Percentiles rank a stretch among this genome's conserved stretches.
Evolutionary conservation across 441 rosid genomes (phyloP).

Genomic region (Kokia cookei): DNA sequence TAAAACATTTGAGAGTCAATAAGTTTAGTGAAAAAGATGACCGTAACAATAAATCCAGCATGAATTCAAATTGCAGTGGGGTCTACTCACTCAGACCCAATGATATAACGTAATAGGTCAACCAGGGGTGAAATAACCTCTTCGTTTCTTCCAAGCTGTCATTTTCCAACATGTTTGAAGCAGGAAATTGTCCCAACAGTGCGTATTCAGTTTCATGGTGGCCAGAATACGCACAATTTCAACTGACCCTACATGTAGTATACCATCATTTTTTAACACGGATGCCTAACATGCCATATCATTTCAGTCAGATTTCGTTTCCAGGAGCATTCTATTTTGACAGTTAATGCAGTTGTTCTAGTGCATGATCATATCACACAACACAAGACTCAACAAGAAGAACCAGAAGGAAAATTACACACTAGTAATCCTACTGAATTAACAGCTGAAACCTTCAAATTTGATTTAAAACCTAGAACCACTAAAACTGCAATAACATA

Average conservation of each 20-base stretch:
- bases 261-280: background rate
- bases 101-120: slow-evolving; percentile 14
- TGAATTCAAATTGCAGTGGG: slow-evolving; percentile 3
- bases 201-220: slow-evolving; percentile 17
- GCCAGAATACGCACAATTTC: slow-evolving; percentile 6
- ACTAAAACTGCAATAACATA: background rate
- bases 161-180: slow-evolving; percentile 15
- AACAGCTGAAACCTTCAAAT: background rate
- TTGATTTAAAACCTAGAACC: background rate
- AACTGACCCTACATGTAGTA: slow-evolving; percentile 12
- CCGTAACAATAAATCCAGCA: slow-evolving; percentile 13
- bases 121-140: slow-evolving; percentile 17
- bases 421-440: background rate
- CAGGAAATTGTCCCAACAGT: slow-evolving; percentile 12
- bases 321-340: background rate
- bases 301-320: background rate
- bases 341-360: background rate
- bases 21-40: slow-evolving; percentile 11
- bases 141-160: slow-evolving; percentile 11
- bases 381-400: background rate
- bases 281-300: slow-evolving; percentile 17
- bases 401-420: background rate
- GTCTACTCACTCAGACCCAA: slow-evolving; percentile 6
- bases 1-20: slow-evolving; percentile 4
- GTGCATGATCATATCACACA: background rate